Evolutionary conservation across 257 asterid genomes (phyloP), one percentile per base, ranked within the genome.

Genomic region (Scutellaria galericulata): DNA sequence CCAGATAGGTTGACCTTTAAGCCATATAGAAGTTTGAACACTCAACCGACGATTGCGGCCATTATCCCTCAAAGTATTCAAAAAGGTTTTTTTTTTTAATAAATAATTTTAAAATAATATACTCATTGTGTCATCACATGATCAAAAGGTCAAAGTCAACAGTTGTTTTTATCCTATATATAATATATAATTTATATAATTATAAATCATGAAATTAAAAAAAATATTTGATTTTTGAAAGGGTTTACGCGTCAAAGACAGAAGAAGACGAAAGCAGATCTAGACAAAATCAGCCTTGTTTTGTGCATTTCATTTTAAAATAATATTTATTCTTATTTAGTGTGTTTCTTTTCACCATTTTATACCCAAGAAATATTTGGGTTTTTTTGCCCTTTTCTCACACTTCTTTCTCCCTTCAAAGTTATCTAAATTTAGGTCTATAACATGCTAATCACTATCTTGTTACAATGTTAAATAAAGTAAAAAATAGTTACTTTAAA

Each of bases 31-130:
- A 83, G 77, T 67, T 75, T 68, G 81, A 77, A 88, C 76, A 27
- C 82, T 44, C 82, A 50, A 10, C 86, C 95, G 92, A 81, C 84
- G 84, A 86, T 84, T 86, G 90, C 92, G 87, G 86, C 86, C 74
- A 75, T 62, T 72, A 73, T 72, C 73, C 66, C 71, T 63, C 64
- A 31, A 50, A 56, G n/a, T 10, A 56, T 61, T 24, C 3, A 20
- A 13, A 31, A 31, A 31, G 5, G 27, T 0, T 31, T 68, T 39
- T 44, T 41, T 13, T 0, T 12, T 37, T 12, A 31, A 59, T 1
- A 48, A 70, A 41, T 8, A 35, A 15, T 47, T 40, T 39, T 20
- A 31, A 74, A 58, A 40, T 5, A 48, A 64, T 54, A 14, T 18
- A 13, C 61, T 66, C 74, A 81, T 72, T 74, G 78, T 81, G 83